Conservation (phyloP, 2,329 filamentous ascomycete species). For the Aspergillus cejpii region DNA sequence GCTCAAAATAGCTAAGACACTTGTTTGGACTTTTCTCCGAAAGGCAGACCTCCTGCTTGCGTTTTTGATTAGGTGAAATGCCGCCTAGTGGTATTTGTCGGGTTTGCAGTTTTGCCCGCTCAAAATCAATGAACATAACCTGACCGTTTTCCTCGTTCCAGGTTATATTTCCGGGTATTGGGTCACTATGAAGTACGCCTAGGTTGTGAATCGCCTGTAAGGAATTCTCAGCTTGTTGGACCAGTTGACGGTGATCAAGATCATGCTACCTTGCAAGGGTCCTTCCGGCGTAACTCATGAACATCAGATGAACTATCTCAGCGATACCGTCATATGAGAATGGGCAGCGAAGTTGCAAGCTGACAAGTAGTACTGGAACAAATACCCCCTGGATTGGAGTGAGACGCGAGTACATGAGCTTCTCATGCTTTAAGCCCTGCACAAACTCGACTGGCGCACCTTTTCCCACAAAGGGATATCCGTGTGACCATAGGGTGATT, state of each 20-base stretch:
- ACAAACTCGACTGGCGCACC: constrained; percentile 17
- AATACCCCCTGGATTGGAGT: constrained; percentile 18
- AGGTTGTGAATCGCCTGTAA: constrained; percentile 15
- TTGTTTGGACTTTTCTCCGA: background rate
- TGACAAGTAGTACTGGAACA: constrained; percentile 20
- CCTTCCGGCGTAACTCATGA: constrained; percentile 15
- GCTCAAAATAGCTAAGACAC: constrained; percentile 4
- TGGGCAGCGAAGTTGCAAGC: constrained; percentile 15
- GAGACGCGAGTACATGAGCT: constrained; percentile 19
- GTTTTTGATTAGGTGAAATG: constrained; percentile 14
- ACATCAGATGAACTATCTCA: constrained; percentile 17
- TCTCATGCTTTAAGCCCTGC: constrained; percentile 14
- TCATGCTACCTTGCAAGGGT: constrained; percentile 10
- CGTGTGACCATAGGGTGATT: constrained; percentile 22
- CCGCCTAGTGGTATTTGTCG: constrained; percentile 5
- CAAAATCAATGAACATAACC: constrained; percentile 18
- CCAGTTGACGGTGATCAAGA: constrained; percentile 4
- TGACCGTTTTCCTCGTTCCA: constrained; percentile 10
- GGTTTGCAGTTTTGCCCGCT: constrained; percentile 11
- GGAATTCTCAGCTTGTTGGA: constrained; percentile 14
- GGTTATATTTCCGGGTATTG: constrained; percentile 15
- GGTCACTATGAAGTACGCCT: constrained; percentile 16
- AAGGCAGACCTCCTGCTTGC: constrained; percentile 1
- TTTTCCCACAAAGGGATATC: constrained; percentile 26
- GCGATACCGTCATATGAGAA: constrained; percentile 20